Percentiles rank a stretch among this genome's conserved stretches.
These are phyloP conservation scores for Mortierella sp. DNA, from an alignment of 371 early-diverging fungal species.

Conservation along the genomic window DNA sequence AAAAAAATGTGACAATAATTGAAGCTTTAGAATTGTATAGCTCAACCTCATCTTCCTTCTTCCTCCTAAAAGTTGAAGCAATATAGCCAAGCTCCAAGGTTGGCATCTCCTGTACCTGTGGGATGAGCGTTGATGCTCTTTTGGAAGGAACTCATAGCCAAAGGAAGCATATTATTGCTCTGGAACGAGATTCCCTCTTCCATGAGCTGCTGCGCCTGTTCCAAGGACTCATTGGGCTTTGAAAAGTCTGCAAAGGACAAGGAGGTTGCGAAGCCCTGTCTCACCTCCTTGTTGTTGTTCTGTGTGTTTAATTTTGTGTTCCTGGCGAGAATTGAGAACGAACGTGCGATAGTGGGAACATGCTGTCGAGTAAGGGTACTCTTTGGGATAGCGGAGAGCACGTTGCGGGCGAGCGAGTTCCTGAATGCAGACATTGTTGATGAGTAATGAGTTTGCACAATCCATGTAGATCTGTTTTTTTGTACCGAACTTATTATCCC, in stretches of 20 bases:
- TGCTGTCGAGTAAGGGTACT: conserved; percentile 7
- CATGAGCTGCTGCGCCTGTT: conserved; percentile 52
- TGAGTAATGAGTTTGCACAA: background rate
- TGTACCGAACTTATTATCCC: too few relatives aligned
- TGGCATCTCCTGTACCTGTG: conserved; percentile 21
- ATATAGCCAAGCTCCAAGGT: background rate
- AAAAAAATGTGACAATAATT: conserved; percentile 6
- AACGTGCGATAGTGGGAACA: background rate
- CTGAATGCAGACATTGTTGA: conserved; percentile 38
- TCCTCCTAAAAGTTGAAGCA: background rate
- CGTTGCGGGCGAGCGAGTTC: conserved; percentile 25
- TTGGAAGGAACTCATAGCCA: conserved; percentile 56
- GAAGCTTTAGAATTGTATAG: background rate
- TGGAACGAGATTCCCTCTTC: conserved; percentile 49
- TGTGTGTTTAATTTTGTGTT: conserved; percentile 88
- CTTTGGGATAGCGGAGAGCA: conserved; percentile 9
- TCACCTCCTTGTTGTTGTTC: conserved; percentile 12
- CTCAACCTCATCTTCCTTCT: background rate
- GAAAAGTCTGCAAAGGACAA: conserved; percentile 44
- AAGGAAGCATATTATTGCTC: conserved; percentile 46
- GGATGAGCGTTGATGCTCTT: conserved; percentile 53
- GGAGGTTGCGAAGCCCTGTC: conserved; percentile 42
- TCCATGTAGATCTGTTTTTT: background rate
- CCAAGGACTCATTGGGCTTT: conserved; percentile 23
- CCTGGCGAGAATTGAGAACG: conserved; percentile 67